Conservation (phyloP, 352 stramenopile species). For the Peronospora tabacina region DNA sequence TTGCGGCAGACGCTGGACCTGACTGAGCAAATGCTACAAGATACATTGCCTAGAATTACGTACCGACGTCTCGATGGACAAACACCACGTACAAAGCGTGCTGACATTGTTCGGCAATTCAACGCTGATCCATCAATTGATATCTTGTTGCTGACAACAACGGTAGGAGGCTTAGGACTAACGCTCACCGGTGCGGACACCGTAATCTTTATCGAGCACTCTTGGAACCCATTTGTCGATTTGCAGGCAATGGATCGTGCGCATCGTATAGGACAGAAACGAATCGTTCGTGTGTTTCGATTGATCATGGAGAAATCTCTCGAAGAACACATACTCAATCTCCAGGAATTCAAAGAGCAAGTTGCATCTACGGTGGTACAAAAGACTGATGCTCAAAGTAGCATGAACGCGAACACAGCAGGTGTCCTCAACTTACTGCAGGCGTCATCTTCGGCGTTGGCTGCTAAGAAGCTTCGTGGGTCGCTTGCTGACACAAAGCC, state of each 20-base stretch:
- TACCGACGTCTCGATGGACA: conserved; percentile 91
- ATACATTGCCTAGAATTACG: conserved; percentile 48
- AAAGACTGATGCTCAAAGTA: conserved; percentile 38
- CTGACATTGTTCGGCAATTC: conserved; percentile 85
- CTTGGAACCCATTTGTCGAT: conserved; percentile 97
- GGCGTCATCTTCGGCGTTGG: conserved; percentile 38
- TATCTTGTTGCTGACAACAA: conserved; percentile 94
- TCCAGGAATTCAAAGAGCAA: conserved; percentile 72
- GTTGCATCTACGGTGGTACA: conserved; percentile 60
- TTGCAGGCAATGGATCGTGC: conserved; percentile 88
- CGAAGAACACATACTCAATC: conserved; percentile 73
- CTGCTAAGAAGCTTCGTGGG: conserved; percentile 27
- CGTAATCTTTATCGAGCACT: conserved; percentile 97
- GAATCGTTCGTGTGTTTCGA: conserved; percentile 68
- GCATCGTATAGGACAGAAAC: conserved; percentile 69
- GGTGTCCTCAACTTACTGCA: conserved; percentile 56
- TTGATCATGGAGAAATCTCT: conserved; percentile 67
- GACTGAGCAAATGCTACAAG: conserved; percentile 84
- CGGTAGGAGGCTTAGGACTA: conserved; percentile 92
- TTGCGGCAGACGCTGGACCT: conserved; percentile 90
- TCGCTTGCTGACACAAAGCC: conserved; percentile 1
- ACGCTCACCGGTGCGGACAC: conserved; percentile 95
- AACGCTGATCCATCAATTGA: conserved; percentile 89
- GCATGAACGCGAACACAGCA: conserved; percentile 59
- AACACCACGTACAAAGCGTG: conserved; percentile 65